phyloP scores from a whole-genome alignment of 352 stramenopile species.

The Globisporangium splendens region DNA sequence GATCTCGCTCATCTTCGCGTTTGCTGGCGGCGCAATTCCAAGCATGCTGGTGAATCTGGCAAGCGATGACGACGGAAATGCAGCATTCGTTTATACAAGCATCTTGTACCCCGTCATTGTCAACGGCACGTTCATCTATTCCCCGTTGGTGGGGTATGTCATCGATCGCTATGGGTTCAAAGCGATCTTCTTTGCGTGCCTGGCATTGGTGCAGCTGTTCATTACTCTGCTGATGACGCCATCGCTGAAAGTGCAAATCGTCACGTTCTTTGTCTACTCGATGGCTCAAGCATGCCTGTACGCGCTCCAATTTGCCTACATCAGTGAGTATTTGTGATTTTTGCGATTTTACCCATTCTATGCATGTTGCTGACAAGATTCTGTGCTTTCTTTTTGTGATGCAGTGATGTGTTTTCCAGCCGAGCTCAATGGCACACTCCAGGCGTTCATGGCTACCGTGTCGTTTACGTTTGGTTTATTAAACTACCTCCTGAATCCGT shows the following conservation, averaged over 20 bases:
- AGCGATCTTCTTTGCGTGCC: constrained; percentile 58
- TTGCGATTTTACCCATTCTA: background rate
- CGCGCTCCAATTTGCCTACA: constrained; percentile 82
- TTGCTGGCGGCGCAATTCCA: constrained; percentile 69
- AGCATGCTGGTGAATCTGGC: constrained; percentile 53
- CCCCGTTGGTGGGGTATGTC: constrained; percentile 59
- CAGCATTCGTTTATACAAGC: constrained; percentile 55
- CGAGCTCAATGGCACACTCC: constrained; percentile 70
- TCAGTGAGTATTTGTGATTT: constrained; percentile 42
- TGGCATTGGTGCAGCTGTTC: constrained; percentile 65
- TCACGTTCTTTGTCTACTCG: constrained; percentile 70
- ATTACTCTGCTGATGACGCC: constrained; percentile 59
- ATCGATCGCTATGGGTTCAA: constrained; percentile 84
- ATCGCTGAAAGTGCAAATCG: constrained; percentile 50
- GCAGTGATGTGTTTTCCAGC: constrained; percentile 81
- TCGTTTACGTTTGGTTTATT: constrained; percentile 68
- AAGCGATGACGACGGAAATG: constrained; percentile 16
- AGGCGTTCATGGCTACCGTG: constrained; percentile 67
- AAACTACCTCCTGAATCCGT: constrained; percentile 76
- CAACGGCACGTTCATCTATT: constrained; percentile 82
- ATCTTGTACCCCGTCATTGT: constrained; percentile 71
- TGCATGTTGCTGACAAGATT: background rate
- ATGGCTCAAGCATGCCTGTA: constrained; percentile 78
- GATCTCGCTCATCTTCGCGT: constrained; percentile 80
- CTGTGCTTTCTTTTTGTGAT: background rate